Conservation (phyloP, 2,329 filamentous ascomycete species). For the Macrophomina phaseolina region DNA sequence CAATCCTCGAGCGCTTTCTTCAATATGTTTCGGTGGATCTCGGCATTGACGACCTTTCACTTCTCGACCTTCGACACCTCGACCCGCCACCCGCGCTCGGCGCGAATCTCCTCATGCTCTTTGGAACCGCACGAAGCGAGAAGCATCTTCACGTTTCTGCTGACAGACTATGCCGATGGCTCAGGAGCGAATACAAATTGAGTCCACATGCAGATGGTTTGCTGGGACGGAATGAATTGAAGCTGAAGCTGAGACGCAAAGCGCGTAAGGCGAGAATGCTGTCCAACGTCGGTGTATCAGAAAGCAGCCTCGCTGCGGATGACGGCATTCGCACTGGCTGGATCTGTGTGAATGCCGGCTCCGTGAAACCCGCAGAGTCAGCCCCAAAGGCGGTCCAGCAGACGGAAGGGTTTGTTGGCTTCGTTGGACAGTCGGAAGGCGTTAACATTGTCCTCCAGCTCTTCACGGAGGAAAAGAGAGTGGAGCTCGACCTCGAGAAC, state of each 20-base stretch:
- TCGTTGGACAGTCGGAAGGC: slow-evolving; percentile 65
- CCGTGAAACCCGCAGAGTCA: slow-evolving; percentile 61
- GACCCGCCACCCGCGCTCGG: slow-evolving; percentile 89
- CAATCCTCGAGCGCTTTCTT: slow-evolving; percentile 73
- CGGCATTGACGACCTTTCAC: slow-evolving; percentile 78
- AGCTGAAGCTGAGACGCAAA: slow-evolving; percentile 81
- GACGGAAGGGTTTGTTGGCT: slow-evolving; percentile 72
- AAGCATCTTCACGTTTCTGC: slow-evolving; percentile 92
- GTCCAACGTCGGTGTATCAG: slow-evolving; percentile 68
- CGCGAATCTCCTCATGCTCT: slow-evolving; percentile 87
- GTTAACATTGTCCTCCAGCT: slow-evolving; percentile 73
- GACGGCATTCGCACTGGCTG: slow-evolving; percentile 92
- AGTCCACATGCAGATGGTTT: slow-evolving; percentile 83
- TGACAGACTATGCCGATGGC: slow-evolving; percentile 86
- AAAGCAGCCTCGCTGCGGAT: slow-evolving; percentile 67
- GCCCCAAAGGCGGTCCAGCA: background rate
- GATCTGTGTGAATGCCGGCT: slow-evolving; percentile 91
- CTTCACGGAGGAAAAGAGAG: slow-evolving; percentile 72
- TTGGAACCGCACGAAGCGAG: slow-evolving; percentile 89
- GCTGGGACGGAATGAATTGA: slow-evolving; percentile 87
- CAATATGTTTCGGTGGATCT: slow-evolving; percentile 82
- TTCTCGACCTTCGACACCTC: slow-evolving; percentile 83
- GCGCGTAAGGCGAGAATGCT: slow-evolving; percentile 81
- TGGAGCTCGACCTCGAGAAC: slow-evolving; percentile 69
- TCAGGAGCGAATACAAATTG: slow-evolving; percentile 74